These are phyloP conservation scores for Tanozyma kutaoensis DNA, from an alignment of 805 yeast species.

Conservation along the genomic window DNA sequence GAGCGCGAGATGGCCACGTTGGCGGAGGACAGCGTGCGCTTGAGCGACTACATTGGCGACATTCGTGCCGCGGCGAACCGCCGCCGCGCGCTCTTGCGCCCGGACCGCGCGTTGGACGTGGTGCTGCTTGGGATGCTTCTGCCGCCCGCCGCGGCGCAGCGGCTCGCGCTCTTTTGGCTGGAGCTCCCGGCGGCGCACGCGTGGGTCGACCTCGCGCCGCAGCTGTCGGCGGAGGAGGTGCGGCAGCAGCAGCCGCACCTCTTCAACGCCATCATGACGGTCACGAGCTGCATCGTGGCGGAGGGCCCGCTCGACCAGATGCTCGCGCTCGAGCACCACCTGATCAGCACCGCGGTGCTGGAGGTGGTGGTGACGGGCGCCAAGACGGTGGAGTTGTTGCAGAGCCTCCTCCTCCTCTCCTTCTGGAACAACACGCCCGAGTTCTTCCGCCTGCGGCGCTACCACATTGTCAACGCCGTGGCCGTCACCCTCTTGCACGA, in stretches of 20 bases:
- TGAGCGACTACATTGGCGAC: no score
- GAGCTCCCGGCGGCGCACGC: conserved; percentile 38
- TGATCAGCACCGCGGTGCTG: conserved; percentile 34
- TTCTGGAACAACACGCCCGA: conserved; percentile 83
- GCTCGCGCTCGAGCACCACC: conserved; percentile 37
- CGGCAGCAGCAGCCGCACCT: conserved; percentile 43
- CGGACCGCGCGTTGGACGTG: conserved; percentile 27
- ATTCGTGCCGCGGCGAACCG: conserved; percentile 33
- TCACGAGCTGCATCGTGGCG: conserved; percentile 33
- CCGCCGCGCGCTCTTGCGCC: conserved; percentile 19
- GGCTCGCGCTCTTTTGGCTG: conserved; percentile 38
- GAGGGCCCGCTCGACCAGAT: conserved; percentile 24
- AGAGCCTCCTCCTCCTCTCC: conserved; percentile 45
- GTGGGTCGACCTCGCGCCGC: conserved; percentile 38
- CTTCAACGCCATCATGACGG: conserved; percentile 52
- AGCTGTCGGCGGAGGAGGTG: conserved; percentile 31
- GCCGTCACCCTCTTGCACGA: conserved; percentile 64
- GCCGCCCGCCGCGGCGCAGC: conserved; percentile 39
- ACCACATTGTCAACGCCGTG: conserved; percentile 53
- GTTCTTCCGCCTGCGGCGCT: conserved; percentile 64
- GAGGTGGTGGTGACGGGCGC: conserved; percentile 61
- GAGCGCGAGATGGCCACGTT: conserved; percentile 27
- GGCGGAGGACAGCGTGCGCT: conserved; percentile 11
- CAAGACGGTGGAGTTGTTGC: conserved; percentile 56
- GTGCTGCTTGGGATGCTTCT: conserved; percentile 46